phyloP scores from a whole-genome alignment of 169 alveolate genomes.

The Babesia gibsoni region DNA sequence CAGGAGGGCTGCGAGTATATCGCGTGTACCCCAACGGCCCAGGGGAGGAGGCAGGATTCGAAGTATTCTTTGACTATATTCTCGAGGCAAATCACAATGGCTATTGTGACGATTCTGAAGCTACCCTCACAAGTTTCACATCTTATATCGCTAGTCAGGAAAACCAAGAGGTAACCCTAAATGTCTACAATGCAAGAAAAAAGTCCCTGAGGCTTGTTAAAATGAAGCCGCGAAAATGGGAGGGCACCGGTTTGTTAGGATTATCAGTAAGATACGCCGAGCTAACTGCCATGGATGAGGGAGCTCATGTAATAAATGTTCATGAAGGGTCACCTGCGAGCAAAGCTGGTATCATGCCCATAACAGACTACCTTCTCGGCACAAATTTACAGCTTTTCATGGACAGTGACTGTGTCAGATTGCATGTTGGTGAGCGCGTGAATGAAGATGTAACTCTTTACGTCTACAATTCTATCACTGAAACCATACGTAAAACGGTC shows the following conservation, averaged over 20 bases:
- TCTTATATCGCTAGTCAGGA: conserved; percentile 60
- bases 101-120: conserved; percentile 65
- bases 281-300: conserved; percentile 72
- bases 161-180: conserved; percentile 49
- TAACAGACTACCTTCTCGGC: conserved; percentile 68
- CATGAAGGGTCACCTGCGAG: conserved; percentile 67
- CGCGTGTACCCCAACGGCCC: conserved; percentile 69
- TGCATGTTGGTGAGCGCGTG: conserved; percentile 54
- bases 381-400: conserved; percentile 52
- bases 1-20: conserved; percentile 65
- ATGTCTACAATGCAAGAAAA: conserved; percentile 68
- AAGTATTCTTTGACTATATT: conserved; percentile 74
- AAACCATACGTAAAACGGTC: conserved; percentile 57
- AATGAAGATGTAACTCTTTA: conserved; percentile 46
- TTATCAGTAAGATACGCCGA: conserved; percentile 64
- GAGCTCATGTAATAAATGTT: conserved; percentile 60
- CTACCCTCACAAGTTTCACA: conserved; percentile 61
- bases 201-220: conserved; percentile 56
- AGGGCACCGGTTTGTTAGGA: conserved; percentile 75
- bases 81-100: conserved; percentile 64
- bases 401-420: conserved; percentile 55
- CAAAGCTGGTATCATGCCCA: conserved; percentile 63
- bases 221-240: conserved; percentile 73
- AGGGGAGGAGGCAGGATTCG: conserved; percentile 66
- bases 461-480: conserved; percentile 65